Conservation (phyloP, 495 filamentous ascomycete genomes). For the Neurospora sublineolata region DNA sequence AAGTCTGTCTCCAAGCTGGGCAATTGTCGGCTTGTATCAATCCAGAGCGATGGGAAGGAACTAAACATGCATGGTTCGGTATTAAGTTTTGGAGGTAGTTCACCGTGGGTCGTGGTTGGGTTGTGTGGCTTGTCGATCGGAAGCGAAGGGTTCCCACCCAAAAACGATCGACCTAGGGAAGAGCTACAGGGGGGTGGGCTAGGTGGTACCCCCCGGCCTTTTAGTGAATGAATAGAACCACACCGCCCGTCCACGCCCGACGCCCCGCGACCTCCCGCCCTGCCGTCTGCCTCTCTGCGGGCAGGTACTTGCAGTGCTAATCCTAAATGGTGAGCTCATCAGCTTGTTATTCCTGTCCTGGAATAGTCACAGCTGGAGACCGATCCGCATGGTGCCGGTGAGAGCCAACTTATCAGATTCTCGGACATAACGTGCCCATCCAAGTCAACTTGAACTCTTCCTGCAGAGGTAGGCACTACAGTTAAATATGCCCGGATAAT, state of each 20-base stretch:
- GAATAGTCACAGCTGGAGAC: background rate
- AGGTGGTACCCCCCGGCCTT: background rate
- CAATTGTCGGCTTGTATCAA: background rate
- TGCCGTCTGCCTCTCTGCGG: background rate
- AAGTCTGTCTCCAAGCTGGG: background rate
- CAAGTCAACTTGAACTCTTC: background rate
- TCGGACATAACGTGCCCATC: background rate
- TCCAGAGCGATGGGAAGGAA: conserved; percentile 7
- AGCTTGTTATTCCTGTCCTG: background rate
- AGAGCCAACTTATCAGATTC: background rate
- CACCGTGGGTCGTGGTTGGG: background rate
- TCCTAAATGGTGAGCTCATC: background rate
- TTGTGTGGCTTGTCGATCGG: background rate
- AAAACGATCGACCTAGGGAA: background rate
- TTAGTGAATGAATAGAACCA: background rate
- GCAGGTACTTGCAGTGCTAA: background rate
- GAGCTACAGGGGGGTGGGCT: background rate
- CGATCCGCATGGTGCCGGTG: background rate
- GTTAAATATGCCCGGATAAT: background rate
- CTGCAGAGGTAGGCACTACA: background rate
- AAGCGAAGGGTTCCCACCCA: background rate
- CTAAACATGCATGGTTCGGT: conserved; percentile 28
- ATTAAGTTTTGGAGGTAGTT: conserved; percentile 11
- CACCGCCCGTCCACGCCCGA: background rate
- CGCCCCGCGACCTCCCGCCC: background rate